Percentiles rank a stretch among this genome's conserved stretches.
Evolutionary conservation across 345 rosid species (phyloP).

Genomic region (Bruguiera sexangula): DNA sequence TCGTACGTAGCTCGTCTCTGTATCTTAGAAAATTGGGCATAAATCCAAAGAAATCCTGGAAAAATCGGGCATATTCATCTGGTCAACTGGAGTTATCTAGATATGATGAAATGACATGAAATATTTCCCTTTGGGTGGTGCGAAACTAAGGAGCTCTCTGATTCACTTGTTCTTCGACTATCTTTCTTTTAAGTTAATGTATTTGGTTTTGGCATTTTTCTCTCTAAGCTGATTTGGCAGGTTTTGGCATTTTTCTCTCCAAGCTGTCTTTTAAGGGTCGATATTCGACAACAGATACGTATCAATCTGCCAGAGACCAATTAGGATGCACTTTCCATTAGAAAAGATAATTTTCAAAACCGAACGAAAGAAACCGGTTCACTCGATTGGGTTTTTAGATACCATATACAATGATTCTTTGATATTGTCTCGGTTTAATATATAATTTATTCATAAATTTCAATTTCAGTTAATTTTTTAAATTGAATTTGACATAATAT

Average conservation of each 20-base stretch:
- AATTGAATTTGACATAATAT: too few species aligned
- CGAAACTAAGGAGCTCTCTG: constrained; percentile 7
- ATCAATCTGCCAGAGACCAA: constrained; percentile 1
- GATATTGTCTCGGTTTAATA: too few species aligned
- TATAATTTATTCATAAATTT: too few species aligned
- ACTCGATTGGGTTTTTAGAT: too few species aligned
- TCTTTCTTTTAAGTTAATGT: background rate
- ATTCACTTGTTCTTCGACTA: constrained; percentile 15
- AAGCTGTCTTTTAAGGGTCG: background rate
- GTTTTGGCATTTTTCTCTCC: background rate
- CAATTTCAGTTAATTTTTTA: too few species aligned
- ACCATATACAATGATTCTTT: too few species aligned
- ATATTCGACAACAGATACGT: background rate
- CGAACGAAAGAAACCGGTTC: too few species aligned
- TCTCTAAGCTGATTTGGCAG: constrained; percentile 1
- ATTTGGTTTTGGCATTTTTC: background rate
- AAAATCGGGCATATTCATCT: constrained; percentile 4
- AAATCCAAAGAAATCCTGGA: constrained; percentile 1
- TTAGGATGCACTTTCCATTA: background rate
- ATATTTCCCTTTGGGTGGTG: constrained; percentile 16
- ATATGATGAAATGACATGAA: background rate
- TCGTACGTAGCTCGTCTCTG: constrained; percentile 41
- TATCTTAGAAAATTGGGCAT: constrained; percentile 25
- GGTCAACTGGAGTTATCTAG: constrained; percentile 15
- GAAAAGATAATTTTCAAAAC: too few species aligned